phyloP scores from a whole-genome alignment of 2,329 filamentous ascomycete genomes.

The Dothistroma pini region DNA sequence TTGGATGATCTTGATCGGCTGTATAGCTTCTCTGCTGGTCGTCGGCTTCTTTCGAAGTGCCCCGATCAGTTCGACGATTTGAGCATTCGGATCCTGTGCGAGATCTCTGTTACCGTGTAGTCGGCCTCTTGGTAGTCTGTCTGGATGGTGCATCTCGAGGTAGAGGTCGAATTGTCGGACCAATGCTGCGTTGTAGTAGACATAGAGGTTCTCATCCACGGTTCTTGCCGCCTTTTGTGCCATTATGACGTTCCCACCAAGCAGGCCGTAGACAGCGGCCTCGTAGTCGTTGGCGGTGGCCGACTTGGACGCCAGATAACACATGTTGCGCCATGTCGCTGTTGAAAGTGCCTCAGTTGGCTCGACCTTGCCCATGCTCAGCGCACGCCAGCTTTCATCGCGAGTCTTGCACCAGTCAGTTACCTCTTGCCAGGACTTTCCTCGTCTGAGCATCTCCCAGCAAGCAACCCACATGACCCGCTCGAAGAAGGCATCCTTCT shows the following conservation, averaged over 20 bases:
- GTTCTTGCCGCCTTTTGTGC: conserved; percentile 71
- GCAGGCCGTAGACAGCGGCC: conserved; percentile 80
- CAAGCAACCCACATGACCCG: conserved; percentile 89
- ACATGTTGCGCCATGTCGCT: conserved; percentile 66
- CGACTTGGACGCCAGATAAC: conserved; percentile 65
- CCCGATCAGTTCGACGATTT: conserved; percentile 53
- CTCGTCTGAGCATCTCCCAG: conserved; percentile 86
- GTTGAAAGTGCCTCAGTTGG: conserved; percentile 43
- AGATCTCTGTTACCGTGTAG: conserved; percentile 64
- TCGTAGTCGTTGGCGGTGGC: conserved; percentile 73
- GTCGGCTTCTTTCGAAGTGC: conserved; percentile 55
- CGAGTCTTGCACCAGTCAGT: conserved; percentile 81
- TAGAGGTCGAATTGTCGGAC: conserved; percentile 76
- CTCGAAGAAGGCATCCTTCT: conserved; percentile 84
- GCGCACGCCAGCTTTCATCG: conserved; percentile 84
- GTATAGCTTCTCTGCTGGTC: conserved; percentile 56
- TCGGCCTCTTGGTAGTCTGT: conserved; percentile 52
- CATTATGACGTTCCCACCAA: conserved; percentile 78
- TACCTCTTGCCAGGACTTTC: conserved; percentile 69
- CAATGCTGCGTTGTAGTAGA: conserved; percentile 81
- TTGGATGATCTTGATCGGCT: conserved; percentile 71
- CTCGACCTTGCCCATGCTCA: conserved; percentile 64
- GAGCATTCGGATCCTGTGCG: conserved; percentile 48
- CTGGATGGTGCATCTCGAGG: conserved; percentile 54
- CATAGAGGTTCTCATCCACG: conserved; percentile 86